Percentiles rank a stretch among this genome's conserved stretches.
Evolutionary conservation across 2,329 filamentous ascomycete species (phyloP).

Genomic region (Emmonsiellopsis sp.): DNA sequence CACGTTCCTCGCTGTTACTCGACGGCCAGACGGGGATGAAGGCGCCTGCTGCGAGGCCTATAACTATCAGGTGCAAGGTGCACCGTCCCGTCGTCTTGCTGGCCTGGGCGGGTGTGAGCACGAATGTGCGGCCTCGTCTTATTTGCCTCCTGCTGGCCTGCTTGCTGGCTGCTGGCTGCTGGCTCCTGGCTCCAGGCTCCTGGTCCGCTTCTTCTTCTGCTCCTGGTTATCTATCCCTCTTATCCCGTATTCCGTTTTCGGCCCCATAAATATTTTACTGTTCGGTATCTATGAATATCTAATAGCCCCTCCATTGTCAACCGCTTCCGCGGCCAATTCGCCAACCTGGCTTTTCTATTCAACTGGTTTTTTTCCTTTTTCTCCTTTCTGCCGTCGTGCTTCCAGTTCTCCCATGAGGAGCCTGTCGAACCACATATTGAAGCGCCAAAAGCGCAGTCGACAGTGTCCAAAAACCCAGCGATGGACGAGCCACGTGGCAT

Average conservation of each 20-base stretch:
- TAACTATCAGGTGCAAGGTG: slow-evolving; percentile 8
- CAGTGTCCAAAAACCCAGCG: not conserved
- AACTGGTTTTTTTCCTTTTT: slow-evolving; percentile 7
- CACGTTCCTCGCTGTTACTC: slow-evolving; percentile 13
- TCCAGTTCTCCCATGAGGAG: slow-evolving; percentile 6
- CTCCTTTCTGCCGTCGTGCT: slow-evolving; percentile 1
- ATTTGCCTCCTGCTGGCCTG: not conserved
- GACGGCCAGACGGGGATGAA: slow-evolving; percentile 17
- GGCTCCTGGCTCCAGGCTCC: not conserved
- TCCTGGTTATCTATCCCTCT: not conserved
- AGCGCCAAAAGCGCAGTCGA: slow-evolving; percentile 7
- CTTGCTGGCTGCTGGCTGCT: too few species aligned
- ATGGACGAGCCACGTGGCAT: slow-evolving; percentile 15
- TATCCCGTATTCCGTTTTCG: not conserved
- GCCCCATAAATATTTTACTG: not conserved
- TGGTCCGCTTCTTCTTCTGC: not conserved
- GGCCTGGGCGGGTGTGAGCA: not conserved
- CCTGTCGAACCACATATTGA: slow-evolving; percentile 3
- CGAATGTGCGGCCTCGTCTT: not conserved
- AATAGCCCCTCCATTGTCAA: not conserved
- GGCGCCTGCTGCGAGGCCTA: slow-evolving; percentile 8
- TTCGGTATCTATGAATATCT: not conserved
- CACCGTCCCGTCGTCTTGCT: slow-evolving; percentile 7
- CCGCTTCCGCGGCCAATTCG: not conserved
- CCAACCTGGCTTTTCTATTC: slow-evolving; percentile 4